Evolutionary conservation across 2,329 filamentous ascomycete genomes (phyloP), one percentile per base, ranked within the genome.

Genomic region (Phaeosphaeriaceae sp.): DNA sequence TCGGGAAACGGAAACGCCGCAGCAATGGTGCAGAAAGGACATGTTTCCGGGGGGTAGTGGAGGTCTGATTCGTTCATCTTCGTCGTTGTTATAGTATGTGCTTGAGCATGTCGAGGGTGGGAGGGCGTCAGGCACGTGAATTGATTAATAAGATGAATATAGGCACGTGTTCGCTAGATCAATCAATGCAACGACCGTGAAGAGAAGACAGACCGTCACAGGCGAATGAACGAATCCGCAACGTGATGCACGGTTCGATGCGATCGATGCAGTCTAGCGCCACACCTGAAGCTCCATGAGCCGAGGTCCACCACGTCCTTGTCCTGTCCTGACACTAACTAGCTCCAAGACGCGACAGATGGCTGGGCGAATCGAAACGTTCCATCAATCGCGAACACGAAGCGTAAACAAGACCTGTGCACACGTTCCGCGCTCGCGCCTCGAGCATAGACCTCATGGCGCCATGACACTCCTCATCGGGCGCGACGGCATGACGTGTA

Each of bases 1-100:
- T 19, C 48, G 8, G 65, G 59, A 21, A 60, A 58, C 1, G 83
- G 82, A 67, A 85, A 85, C 32, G 84, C 79, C 35, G 76, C 65
- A 22, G 85, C 82, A 62, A 88, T 88, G 57, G 73, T 80, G 78
- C 86, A 89, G 74, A 89, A 89, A 17, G 86, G 83, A 70, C 86
- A 89, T 43, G 72, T 49, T 28, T 79, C 71, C 1, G 68, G 58
- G 6, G 81, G 79, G 67, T 83, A 83, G 55, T 77, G 73, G 2
- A 72, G 67, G 42, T 76, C 73, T 4, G 66, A 60, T 64, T 74
- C 72, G 49, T 70, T 67, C 71, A 75, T 75, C 3, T 21, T 35
- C 9, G 26, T 4, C 26, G 26, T 4, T 28, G 26, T 4, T 4
- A 28, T 5, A 5, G 26, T n/a, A n/a, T n/a, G 26, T 28, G 26